Evolutionary conservation across 2,329 filamentous ascomycete genomes (phyloP).

Genomic region (Fusarium napiforme): DNA sequence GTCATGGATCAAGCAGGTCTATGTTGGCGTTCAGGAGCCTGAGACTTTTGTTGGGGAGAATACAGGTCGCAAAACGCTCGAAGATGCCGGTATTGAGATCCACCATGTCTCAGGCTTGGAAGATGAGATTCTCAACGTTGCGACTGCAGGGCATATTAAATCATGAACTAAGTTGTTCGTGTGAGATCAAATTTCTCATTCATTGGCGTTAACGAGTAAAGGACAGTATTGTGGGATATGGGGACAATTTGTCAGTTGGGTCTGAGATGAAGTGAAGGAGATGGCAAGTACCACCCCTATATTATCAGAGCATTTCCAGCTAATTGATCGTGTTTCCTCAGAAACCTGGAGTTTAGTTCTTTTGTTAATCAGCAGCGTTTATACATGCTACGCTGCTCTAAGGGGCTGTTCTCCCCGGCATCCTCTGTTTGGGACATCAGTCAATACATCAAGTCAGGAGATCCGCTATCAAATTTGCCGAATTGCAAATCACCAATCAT

Average conservation of each 20-base stretch:
- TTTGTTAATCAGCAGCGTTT: background rate
- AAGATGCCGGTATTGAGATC: slow-evolving; percentile 78
- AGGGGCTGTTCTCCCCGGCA: background rate
- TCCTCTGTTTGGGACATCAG: background rate
- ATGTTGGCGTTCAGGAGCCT: slow-evolving; percentile 89
- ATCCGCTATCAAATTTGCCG: background rate
- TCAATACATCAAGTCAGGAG: background rate
- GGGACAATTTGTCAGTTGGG: background rate
- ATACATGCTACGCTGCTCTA: background rate
- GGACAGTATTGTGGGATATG: background rate
- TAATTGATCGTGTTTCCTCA: background rate
- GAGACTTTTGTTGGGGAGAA: slow-evolving; percentile 90
- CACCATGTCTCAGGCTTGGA: slow-evolving; percentile 80
- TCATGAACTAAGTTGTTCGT: slow-evolving; percentile 2
- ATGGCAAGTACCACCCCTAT: background rate
- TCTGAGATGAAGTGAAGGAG: background rate
- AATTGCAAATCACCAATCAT: background rate
- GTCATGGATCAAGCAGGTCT: slow-evolving; percentile 77
- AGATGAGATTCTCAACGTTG: slow-evolving; percentile 81
- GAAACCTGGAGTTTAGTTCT: background rate
- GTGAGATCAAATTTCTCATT: background rate
- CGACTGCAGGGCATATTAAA: slow-evolving; percentile 78
- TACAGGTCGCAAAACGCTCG: slow-evolving; percentile 75
- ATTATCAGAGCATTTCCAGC: background rate
- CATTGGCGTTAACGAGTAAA: too few relatives aligned